Evolutionary conservation across 202 grass and related monocot genomes (phyloP).

Genomic region (Carex arenaria): DNA sequence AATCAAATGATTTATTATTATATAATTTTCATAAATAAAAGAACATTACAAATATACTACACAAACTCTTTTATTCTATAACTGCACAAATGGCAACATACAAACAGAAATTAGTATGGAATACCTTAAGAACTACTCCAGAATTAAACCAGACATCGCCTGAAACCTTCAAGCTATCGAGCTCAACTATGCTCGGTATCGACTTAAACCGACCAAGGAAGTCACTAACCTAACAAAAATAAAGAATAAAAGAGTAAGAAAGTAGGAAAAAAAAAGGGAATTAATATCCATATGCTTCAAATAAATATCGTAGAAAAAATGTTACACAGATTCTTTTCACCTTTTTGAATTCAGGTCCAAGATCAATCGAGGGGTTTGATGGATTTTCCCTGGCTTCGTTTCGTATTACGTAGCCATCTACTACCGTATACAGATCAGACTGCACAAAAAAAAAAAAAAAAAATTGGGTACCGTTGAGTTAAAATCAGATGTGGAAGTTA

Average conservation of each 20-base stretch:
- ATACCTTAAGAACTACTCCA: conserved; percentile 75
- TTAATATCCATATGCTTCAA: neutral
- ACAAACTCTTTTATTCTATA: neutral
- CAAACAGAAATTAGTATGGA: neutral
- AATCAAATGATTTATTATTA: neutral
- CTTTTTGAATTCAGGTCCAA: conserved; percentile 95
- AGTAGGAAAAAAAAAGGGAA: neutral
- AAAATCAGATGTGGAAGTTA: neutral
- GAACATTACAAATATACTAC: neutral
- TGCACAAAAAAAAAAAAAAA: conserved; percentile 21
- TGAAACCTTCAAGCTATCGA: conserved; percentile 89
- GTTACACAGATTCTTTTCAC: conserved; percentile 24
- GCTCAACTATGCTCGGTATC: conserved; percentile 90
- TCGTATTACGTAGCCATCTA: conserved; percentile 84
- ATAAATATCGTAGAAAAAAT: conserved; percentile 20
- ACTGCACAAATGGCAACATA: neutral
- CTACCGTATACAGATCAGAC: conserved; percentile 94
- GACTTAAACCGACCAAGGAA: conserved; percentile 94
- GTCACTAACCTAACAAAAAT: conserved; percentile 43
- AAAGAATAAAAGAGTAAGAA: neutral
- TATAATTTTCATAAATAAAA: neutral
- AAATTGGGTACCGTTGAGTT: neutral
- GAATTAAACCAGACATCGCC: conserved; percentile 85
- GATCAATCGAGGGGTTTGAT: conserved; percentile 74
- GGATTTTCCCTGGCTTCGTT: conserved; percentile 62